A percentile compares a stretch with the other conserved stretches of the same genome.
Conservation (phyloP, 805 yeast species). For the Kuraishia ogatae region DNA sequence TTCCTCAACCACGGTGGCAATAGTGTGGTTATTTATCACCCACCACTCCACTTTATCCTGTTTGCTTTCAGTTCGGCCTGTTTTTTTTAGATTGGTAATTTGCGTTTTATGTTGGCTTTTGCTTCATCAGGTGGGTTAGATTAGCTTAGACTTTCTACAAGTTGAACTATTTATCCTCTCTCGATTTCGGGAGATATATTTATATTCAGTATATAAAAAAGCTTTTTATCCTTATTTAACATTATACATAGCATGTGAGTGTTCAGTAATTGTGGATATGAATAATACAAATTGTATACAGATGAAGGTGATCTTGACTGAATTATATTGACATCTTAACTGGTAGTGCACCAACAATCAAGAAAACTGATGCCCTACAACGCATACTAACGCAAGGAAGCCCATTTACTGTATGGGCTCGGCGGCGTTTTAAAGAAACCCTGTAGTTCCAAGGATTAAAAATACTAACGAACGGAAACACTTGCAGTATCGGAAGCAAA, state of each 20-base stretch:
- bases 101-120: not conserved
- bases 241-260: not conserved
- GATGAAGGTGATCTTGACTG: too few species aligned
- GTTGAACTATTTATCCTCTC: not conserved
- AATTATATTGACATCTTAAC: not conserved
- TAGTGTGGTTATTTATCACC: too few species aligned
- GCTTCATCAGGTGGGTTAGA: not conserved
- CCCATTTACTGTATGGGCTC: not conserved
- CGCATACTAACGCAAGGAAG: not conserved
- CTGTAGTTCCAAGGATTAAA: too few species aligned
- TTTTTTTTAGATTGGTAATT: not conserved
- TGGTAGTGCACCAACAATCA: not conserved
- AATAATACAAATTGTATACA: too few species aligned
- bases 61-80: not conserved
- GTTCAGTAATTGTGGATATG: too few species aligned
- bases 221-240: not conserved
- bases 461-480: too few species aligned
- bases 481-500: too few species aligned
- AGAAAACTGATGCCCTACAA: not conserved
- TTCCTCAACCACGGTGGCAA: too few species aligned
- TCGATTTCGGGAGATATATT: not conserved
- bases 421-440: too few species aligned
- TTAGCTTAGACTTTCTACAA: not conserved
- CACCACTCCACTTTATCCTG: not conserved
- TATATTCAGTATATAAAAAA: too few species aligned